phyloP scores from a whole-genome alignment of 1,284 basidiomycete species.

The Phellinidium pouzarii region DNA sequence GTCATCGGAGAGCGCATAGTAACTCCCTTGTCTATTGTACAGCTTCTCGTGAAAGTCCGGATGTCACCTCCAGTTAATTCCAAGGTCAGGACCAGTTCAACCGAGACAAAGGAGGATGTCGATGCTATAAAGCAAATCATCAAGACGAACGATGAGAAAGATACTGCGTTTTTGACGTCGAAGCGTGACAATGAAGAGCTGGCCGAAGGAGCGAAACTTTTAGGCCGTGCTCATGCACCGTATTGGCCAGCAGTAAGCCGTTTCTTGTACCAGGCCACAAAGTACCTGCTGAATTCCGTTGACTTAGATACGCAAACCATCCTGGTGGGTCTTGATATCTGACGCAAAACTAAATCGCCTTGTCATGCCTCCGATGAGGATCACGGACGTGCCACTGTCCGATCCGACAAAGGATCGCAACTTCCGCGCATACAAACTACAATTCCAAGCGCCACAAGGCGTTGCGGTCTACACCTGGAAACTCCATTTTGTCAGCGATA shows the following conservation, averaged over 20 bases:
- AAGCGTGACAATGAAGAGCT: constrained; percentile 60
- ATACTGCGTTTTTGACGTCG: constrained; percentile 61
- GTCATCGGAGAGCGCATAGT: constrained; percentile 89
- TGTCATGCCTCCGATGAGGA: constrained; percentile 85
- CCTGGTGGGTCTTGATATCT: constrained; percentile 89
- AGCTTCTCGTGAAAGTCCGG: constrained; percentile 79
- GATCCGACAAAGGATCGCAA: constrained; percentile 51
- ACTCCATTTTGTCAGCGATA: constrained; percentile 80
- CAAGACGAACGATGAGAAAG: constrained; percentile 50
- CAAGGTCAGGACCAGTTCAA: constrained; percentile 22
- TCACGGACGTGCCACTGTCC: constrained; percentile 74
- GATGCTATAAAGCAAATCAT: constrained; percentile 46
- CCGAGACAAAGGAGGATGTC: constrained; percentile 35
- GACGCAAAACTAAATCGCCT: constrained; percentile 88
- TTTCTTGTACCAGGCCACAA: constrained; percentile 8
- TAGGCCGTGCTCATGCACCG: constrained; percentile 82
- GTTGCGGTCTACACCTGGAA: constrained; percentile 89
- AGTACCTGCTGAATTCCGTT: constrained; percentile 1
- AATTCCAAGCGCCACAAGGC: constrained; percentile 91
- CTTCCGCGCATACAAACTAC: constrained; percentile 81
- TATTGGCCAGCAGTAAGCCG: constrained; percentile 77
- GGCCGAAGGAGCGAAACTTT: constrained; percentile 32
- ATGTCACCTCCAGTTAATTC: constrained; percentile 43
- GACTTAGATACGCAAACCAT: constrained; percentile 70
- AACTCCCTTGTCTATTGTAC: constrained; percentile 86